These are phyloP conservation scores for Begonia peltatifolia DNA, from an alignment of 306 rosid species.

Conservation along the genomic window DNA sequence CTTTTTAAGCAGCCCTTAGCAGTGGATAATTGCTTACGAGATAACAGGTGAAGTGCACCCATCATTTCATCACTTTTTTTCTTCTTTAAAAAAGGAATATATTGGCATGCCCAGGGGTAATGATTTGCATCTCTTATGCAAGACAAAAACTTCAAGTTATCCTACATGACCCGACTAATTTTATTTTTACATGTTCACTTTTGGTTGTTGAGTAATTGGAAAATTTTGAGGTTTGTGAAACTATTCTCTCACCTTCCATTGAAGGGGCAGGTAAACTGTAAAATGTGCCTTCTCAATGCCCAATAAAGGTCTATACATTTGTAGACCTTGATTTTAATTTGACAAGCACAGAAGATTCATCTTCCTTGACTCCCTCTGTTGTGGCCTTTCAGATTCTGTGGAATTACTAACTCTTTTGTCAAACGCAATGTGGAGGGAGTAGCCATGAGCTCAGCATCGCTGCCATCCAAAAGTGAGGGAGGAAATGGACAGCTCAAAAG, in stretches of 20 bases:
- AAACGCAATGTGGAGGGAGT: slow-evolving; percentile 34
- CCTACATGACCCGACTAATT: too few relatives aligned
- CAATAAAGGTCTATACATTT: neutral
- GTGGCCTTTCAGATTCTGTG: slow-evolving; percentile 58
- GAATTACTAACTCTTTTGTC: slow-evolving; percentile 58
- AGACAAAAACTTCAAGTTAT: too few relatives aligned
- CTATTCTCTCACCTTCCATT: too few relatives aligned
- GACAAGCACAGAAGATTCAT: neutral
- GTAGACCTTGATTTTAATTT: slow-evolving; percentile 2
- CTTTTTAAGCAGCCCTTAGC: slow-evolving; percentile 67
- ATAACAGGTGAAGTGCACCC: slow-evolving; percentile 44
- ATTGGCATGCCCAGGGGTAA: too few relatives aligned
- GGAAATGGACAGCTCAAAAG: slow-evolving; percentile 25
- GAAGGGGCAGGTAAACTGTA: too few relatives aligned
- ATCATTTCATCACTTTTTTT: slow-evolving; percentile 3
- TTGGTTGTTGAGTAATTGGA: too few relatives aligned
- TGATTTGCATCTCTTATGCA: too few relatives aligned
- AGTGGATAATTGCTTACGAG: slow-evolving; percentile 75
- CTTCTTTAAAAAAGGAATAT: neutral
- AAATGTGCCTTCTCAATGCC: too few relatives aligned
- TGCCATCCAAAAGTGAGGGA: slow-evolving; percentile 23
- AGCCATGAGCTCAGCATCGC: slow-evolving; percentile 21
- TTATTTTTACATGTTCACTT: too few relatives aligned
- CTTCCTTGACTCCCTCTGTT: slow-evolving; percentile 11
- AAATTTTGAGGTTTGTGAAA: too few relatives aligned